Base-by-base conservation (phyloP, 257 asterid genomes). In the Solanum tarijense region DNA sequence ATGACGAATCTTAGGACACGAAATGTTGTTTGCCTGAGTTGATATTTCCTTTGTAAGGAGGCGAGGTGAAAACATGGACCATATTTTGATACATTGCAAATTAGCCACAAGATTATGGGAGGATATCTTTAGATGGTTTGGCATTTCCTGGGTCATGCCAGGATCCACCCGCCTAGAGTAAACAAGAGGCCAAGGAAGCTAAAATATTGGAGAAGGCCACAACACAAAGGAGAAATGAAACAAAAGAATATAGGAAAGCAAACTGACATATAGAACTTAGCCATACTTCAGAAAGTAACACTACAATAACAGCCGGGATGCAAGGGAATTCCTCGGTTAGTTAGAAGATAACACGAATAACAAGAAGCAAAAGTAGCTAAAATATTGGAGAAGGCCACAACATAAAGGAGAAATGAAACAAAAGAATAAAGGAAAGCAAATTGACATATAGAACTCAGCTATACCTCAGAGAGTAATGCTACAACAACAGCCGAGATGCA, bases 401-500 rank as follows among this genome's bases (percentile, higher is more conserved):
- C 60, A 39, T 52, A 7, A 12, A 12, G 35, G 83, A 82, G 41
- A 48, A 82, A 82, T 48, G 86, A 48, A 81, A 81, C 68, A 81
- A 81, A 48, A 12, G 41, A 82, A 48, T 48, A 31, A 13, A 48
- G 69, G 86, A 82, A 74, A 76, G 68, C 29, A 82, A 82, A 82
- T 31, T 31, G 39, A 48, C 69, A 82, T 29, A 48, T 5, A 29
- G 69, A 82, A 48, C 23, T 18, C 89, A 74, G 85, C 29, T 35
- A 76, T 93, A 97, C 99, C 95, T 97, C 99, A 11, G 99, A 96
- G 75, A 96, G 99, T 72, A 97, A 94, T 89, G 99, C 99, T 89
- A 97, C 99, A 89, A 97, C 98, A 90, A 97, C 98, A 27, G 99
- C 99, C 78, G 99, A 96, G 60, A 97, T 95, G 95, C 99, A 97